Base-by-base conservation (phyloP, 2,329 filamentous ascomycete species). In the Epichloe elymi region DNA sequence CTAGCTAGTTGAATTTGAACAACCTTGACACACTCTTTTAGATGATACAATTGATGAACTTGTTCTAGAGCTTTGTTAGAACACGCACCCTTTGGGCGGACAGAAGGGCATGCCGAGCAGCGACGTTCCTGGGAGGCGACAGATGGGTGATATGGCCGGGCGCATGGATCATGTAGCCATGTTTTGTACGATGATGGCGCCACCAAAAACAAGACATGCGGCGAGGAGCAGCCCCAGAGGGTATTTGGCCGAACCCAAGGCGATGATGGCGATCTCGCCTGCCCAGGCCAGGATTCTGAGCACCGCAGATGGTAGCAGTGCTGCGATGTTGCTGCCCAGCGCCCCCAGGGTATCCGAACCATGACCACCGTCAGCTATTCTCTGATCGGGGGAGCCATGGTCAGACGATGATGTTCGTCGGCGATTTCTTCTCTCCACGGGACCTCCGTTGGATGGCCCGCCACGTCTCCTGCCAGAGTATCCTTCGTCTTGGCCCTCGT, bases 91-190 rank as follows among this genome's bases (percentile, higher is more conserved):
- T 55, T 54, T 54, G 47, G 59, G 58, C 5, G 70, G 65, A 56
- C 86, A 90, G 58, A 87, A 85, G 0, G n/a, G n/a, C n/a, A n/a
- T n/a, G n/a, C n/a, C n/a, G n/a, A n/a, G n/a, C n/a, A n/a, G n/a
- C n/a, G n/a, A n/a, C n/a, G n/a, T 74, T 35, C 83, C 83, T 0
- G 86, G 86, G 2, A 91, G 68, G 19, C 77, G 74, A 60, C 86
- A 90, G 19, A 90, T 57, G 0, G 86, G 85, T 1, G 82, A 80
- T 2, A 90, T 65, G 0, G 83, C 80, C 10, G 75, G 68, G 46
- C 75, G 73, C 50, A 85, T 65, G 2, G 80, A 83, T 46, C 72
- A 73, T 15, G 78, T 81, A 33, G 85, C 64, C 60, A 84, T 75
- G 60, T 81, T 84, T 44, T 78, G 75, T 2, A 76, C 70, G 20